Base-by-base conservation (phyloP, 2,329 filamentous ascomycete genomes). In the Diaporthe caulivora region DNA sequence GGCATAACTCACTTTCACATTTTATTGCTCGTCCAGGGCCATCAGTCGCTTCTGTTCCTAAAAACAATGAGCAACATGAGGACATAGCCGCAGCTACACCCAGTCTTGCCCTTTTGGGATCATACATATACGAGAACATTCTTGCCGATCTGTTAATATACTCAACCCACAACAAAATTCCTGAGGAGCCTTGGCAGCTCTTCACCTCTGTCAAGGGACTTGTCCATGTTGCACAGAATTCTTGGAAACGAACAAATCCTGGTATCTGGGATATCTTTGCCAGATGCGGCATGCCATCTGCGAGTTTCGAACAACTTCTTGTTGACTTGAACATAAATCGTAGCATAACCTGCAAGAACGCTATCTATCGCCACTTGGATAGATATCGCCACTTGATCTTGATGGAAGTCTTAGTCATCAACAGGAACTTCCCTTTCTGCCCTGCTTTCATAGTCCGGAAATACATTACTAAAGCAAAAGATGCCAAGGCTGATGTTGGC, bases 271-370 rank as follows among this genome's bases (percentile, higher is more conserved):
- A 7, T 1, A 5, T 31, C n/a, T 31, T 64, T 13, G n/a, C 18
- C 1, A 10, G 26, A 47, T 8, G 10, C 17, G 21, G 10, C 0
- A 8, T 2, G 3, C 7, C 4, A 21, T 6, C 18, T 5, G 1
- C 0, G 21, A 58, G 0, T 17, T 2, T 17, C 31, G 0, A n/a
- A 40, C 6, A 37, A n/a, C 18, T 57, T n/a, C 2, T 57, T 7
- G 17, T 0, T 9, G 7, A 1, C 0, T 0, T 37, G 29, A 29
- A 37, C 6, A 10, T 2, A 2, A 8, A 3, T 34, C 17, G 29
- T 29, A 55, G n/a, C 15, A 4, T 2, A 3, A 8, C 17, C 7
- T 34, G 11, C 53, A 21, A 3, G 1, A 18, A 17, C n/a, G n/a
- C n/a, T n/a, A n/a, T n/a, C n/a, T n/a, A n/a, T n/a, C n/a, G n/a